Evolutionary conservation across 2,329 filamentous ascomycete genomes (phyloP).

Genomic region (Xylariomycetidae sp.): DNA sequence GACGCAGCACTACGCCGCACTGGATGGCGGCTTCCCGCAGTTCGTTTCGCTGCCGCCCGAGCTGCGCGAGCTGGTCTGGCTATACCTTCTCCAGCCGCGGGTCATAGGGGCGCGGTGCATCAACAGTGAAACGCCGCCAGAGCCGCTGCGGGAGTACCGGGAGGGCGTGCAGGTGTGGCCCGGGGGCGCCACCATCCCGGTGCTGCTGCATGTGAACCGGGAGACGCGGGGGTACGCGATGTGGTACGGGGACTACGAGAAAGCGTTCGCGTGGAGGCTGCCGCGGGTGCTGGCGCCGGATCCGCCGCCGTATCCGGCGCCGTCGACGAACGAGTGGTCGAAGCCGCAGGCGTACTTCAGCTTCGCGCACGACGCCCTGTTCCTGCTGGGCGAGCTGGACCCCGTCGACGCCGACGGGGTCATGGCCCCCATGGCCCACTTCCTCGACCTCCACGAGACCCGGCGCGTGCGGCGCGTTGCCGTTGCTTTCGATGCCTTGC

Average conservation of each 20-base stretch:
- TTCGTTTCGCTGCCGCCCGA: conserved; percentile 40
- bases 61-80: conserved; percentile 44
- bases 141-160: conserved; percentile 2
- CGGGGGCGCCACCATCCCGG: conserved; percentile 27
- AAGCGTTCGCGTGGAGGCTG: conserved; percentile 40
- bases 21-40: conserved; percentile 20
- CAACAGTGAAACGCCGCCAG: conserved; percentile 14
- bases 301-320: conserved; percentile 2
- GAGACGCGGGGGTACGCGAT: conserved; percentile 38
- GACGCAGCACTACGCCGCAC: conserved; percentile 7
- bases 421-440: conserved; percentile 44
- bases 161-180: conserved; percentile 13
- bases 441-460: conserved; percentile 33
- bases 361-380: conserved; percentile 39
- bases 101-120: conserved; percentile 39
- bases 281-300: conserved; percentile 30
- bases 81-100: conserved; percentile 37
- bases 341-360: conserved; percentile 41
- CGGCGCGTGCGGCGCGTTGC: conserved; percentile 37
- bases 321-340: conserved; percentile 25
- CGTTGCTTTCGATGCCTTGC: conserved; percentile 37
- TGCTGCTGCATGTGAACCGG: conserved; percentile 37
- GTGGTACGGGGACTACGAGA: conserved; percentile 38
- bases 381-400: conserved; percentile 43
- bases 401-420: conserved; percentile 40